Base-by-base conservation (phyloP, 805 yeast genomes). In the Pichia californica region DNA sequence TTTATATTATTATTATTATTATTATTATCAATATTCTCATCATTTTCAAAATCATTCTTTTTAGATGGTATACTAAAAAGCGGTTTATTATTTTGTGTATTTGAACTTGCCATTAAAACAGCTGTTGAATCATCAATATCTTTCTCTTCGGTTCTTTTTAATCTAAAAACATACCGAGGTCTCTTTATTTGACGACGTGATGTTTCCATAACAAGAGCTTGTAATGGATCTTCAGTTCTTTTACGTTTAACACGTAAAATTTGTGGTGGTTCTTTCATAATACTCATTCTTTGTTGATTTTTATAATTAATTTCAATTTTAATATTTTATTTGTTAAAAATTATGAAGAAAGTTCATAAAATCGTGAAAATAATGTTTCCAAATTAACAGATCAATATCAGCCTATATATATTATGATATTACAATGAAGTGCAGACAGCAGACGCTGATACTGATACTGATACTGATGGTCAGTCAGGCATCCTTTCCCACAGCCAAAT, bases 161-260 rank as follows among this genome's bases (percentile, higher is more conserved):
- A 57, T 49, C 67, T 70, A 66, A 77, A 68, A 47, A 77, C 54
- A 43, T 55, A 66, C 7, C 58, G 54, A 3, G 68, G 52, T 25
- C 49, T 21, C 21, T 41, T 44, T 20, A 40, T 38, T n/a, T 41
- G 49, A n/a, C 50, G 44, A 20, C 44, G 46, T 6, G 45, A 28
- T 31, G 67, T 69, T 40, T 74, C 78, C 23, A 76, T 53, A 9
- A 76, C 64, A 13, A 89, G 70, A 1, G 96, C 95, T 52, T 85
- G 88, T 20, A 91, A 69, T 3, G 97, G 95, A 52, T 87, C 96
- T 55, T 88, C 93, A 41, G 78, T 81, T 47, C 96, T 72, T 56
- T 83, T 83, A 46, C 98, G 74, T 63, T 93, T 91, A 58, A 91
- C 84, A 46, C 96, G 74, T 34, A 91, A 79, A 21, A 83, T 70